These are phyloP conservation scores for Balakata baccata DNA, from an alignment of 345 rosid species.

Conservation along the genomic window DNA sequence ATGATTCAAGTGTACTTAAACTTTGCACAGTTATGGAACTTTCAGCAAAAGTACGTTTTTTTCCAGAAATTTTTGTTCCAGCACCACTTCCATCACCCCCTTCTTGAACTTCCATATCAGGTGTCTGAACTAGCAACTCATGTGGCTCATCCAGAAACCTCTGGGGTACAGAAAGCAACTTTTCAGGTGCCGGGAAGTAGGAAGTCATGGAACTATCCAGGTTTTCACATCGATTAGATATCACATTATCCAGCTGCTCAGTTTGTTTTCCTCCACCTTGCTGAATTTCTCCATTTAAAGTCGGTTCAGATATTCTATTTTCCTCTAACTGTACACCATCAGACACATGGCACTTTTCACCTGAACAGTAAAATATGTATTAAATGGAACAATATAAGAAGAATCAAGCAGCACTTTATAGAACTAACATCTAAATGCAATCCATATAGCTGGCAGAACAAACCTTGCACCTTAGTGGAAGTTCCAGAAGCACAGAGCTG, in stretches of 20 bases:
- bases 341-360: constrained; percentile 33
- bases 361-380: constrained; percentile 20
- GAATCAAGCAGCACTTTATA: not conserved
- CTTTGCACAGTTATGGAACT: constrained; percentile 63
- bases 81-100: constrained; percentile 44
- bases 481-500: constrained; percentile 24
- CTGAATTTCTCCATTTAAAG: constrained; percentile 36
- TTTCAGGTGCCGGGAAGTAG: constrained; percentile 77
- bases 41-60: constrained; percentile 71
- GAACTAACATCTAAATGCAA: constrained; percentile 14
- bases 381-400: not conserved
- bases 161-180: constrained; percentile 58
- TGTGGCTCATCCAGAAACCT: constrained; percentile 41
- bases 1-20: constrained; percentile 65
- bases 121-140: constrained; percentile 55
- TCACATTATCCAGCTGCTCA: constrained; percentile 33
- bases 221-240: constrained; percentile 34
- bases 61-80: constrained; percentile 56
- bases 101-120: constrained; percentile 48
- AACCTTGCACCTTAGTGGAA: constrained; percentile 47
- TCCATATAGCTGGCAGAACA: constrained; percentile 25
- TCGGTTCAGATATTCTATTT: constrained; percentile 39
- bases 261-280: constrained; percentile 31
- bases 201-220: constrained; percentile 29
- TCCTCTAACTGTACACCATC: constrained; percentile 33